Evolutionary conservation across 2,329 filamentous ascomycete genomes (phyloP), one percentile per base, ranked within the genome.

Genomic region (Trichoderma sp.): DNA sequence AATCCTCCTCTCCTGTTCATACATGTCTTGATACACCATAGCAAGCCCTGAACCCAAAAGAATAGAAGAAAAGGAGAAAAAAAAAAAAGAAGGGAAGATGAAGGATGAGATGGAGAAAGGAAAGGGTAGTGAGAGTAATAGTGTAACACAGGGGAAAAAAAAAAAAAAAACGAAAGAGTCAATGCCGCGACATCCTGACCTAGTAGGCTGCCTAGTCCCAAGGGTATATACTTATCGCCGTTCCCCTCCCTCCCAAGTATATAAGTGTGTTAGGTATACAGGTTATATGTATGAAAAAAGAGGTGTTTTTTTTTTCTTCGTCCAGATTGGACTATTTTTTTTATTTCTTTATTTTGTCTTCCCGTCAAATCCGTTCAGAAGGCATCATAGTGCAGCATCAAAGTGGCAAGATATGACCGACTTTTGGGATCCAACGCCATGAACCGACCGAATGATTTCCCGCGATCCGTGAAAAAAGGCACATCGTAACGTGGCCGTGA

Each of bases 191-290:
- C 67, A 56, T 63, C 50, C 45, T 67, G 67, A 32, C 57, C 65
- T 48, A 64, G 64, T 48, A 64, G 64, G 27, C 25, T 68, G 50
- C 58, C 58, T 10, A 57, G 34, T 65, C 64, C 67, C 42, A 69
- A 67, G 68, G 61, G 50, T 70, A 69, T 63, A 63, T 59, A 61
- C 50, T 57, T 34, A 58, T 68, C 63, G 64, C 56, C 63, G 4
- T 35, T 61, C n/a, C 52, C 54, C 50, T 37, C 63, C 63, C 25
- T 45, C 39, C 63, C 37, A 65, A 60, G 56, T 68, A 65, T 68
- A 68, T 68, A 68, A 50, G 37, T 58, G 37, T 48, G 42, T 45
- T 69, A 65, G 52, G 68, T 57, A 68, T 69, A 69, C 53, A 70
- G 42, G 54, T 69, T 39, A 69, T 63, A 59, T 58, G 50, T 58